A percentile compares a stretch with the other conserved stretches of the same genome.
These are phyloP conservation scores for Pyronema omphalodes DNA, from an alignment of 495 filamentous ascomycete species.

Conservation along the genomic window DNA sequence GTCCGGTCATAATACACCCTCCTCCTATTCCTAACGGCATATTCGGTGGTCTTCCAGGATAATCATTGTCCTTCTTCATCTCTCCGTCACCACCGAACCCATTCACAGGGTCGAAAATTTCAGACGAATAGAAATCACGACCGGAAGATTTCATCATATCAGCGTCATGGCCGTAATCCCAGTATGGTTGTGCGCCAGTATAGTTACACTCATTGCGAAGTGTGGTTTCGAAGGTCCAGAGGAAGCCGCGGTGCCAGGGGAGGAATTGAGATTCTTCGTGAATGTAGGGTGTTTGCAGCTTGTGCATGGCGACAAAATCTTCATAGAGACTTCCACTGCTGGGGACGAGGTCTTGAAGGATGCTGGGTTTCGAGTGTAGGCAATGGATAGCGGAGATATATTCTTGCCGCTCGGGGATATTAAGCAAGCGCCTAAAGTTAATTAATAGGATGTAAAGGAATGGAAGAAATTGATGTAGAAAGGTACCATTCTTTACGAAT, in stretches of 20 bases:
- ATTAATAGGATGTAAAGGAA: not conserved
- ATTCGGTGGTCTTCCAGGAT: not conserved
- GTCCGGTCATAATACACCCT: conserved; percentile 28
- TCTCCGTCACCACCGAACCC: conserved; percentile 31
- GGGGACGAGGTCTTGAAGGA: conserved; percentile 13
- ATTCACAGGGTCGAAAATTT: conserved; percentile 24
- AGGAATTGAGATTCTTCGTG: conserved; percentile 22
- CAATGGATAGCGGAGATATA: conserved; percentile 53
- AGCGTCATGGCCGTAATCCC: conserved; percentile 28
- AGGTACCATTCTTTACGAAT: conserved; percentile 4
- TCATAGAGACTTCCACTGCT: conserved; percentile 39
- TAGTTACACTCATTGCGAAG: conserved; percentile 24
- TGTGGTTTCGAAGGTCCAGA: conserved; percentile 20
- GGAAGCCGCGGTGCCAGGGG: conserved; percentile 23
- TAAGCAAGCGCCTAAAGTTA: not conserved
- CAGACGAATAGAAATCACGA: conserved; percentile 17
- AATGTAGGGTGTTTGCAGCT: conserved; percentile 8
- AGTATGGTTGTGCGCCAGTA: conserved; percentile 26
- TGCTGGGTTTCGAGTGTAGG: conserved; percentile 35
- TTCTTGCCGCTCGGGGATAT: not conserved
- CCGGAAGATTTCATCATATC: conserved; percentile 1
- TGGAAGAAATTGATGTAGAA: not conserved
- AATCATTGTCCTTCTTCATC: not conserved
- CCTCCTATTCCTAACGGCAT: conserved; percentile 10
- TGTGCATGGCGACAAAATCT: conserved; percentile 35